Evolutionary conservation across 805 yeast species (phyloP), one percentile per base, ranked within the genome.

Genomic region (Tetrapisispora arboricola): DNA sequence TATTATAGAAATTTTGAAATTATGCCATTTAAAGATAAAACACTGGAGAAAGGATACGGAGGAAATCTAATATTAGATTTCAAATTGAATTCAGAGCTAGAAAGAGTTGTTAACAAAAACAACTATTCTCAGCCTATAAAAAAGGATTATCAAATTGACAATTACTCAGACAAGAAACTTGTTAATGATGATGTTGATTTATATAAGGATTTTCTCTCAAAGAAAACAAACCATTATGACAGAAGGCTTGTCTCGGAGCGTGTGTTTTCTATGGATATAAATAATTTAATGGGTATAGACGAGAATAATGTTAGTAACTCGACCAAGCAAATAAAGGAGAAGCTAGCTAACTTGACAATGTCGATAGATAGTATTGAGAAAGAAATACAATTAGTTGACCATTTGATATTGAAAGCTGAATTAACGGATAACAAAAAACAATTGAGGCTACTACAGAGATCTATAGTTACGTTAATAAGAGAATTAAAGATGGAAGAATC

Each of bases 361-460:
- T 84, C 79, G 12, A 75, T 85, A 6, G 75, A 70, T 20, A 71
- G 69, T 39, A 61, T 84, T 20, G 67, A 70, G 28, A 73, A 74
- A 43, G 95, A 88, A 55, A 63, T 75, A 31, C 66, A 67, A 4
- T 74, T 88, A 19, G 60, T 90, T 30, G 75, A 72, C 12, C 80
- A 90, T 5, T 65, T 90, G 35, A 58, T 85, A 30, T 66, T 70
- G 34, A 90, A 90, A 54, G 95, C 96, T 0, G 94, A 85, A 51
- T 64, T 90, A 25, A 85, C 94, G 0, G 83, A 85, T 56, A 84
- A 84, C 55, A 61, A 72, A 6, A 70, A 76, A 4, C 92, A 87
- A 53, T 63, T 83, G 37, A 72, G 78, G 42, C 70, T 87, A 35
- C 61, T 90, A 47, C 67, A 65, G 38, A 82, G 80, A 51, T 86